These are phyloP conservation scores for Rhizomucor pusillus DNA, from an alignment of 371 early-diverging fungal species.

Conservation along the genomic window DNA sequence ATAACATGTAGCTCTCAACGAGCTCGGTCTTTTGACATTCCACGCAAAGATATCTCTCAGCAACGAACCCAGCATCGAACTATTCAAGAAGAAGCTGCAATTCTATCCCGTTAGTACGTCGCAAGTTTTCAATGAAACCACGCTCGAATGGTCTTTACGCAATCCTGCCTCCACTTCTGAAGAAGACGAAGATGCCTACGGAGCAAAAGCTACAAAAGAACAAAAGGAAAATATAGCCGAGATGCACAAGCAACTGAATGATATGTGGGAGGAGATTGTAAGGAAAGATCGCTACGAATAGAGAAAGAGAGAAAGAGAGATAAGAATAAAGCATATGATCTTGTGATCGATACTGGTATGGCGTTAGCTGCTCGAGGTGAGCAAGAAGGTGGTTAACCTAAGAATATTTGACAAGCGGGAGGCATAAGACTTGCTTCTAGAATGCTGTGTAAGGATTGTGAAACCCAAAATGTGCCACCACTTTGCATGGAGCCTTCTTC, in stretches of 20 bases:
- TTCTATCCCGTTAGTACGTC: conserved; percentile 67
- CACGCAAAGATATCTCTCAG: conserved; percentile 78
- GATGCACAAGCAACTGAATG: conserved; percentile 1
- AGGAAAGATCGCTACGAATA: conserved; percentile 5
- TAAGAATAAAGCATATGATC: too few relatives aligned
- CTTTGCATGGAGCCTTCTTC: too few relatives aligned
- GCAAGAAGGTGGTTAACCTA: too few relatives aligned
- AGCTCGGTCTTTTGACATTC: conserved; percentile 62
- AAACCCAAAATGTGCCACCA: too few relatives aligned
- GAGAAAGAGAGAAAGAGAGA: too few relatives aligned
- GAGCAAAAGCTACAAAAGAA: conserved; percentile 26
- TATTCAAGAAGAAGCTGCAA: conserved; percentile 71
- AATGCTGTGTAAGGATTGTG: too few relatives aligned
- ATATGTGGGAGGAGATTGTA: not conserved
- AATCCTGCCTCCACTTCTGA: conserved; percentile 5
- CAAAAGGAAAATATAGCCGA: conserved; percentile 8
- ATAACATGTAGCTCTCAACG: conserved; percentile 32
- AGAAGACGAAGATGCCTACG: conserved; percentile 26
- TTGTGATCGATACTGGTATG: too few relatives aligned
- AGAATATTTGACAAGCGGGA: too few relatives aligned
- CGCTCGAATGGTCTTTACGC: conserved; percentile 51
- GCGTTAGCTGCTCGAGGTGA: too few relatives aligned
- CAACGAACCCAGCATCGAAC: conserved; percentile 67
- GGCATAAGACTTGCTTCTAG: too few relatives aligned
- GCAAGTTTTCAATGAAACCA: conserved; percentile 75